Base-by-base conservation (phyloP, 345 rosid genomes). In the Ceriops tagal region DNA sequence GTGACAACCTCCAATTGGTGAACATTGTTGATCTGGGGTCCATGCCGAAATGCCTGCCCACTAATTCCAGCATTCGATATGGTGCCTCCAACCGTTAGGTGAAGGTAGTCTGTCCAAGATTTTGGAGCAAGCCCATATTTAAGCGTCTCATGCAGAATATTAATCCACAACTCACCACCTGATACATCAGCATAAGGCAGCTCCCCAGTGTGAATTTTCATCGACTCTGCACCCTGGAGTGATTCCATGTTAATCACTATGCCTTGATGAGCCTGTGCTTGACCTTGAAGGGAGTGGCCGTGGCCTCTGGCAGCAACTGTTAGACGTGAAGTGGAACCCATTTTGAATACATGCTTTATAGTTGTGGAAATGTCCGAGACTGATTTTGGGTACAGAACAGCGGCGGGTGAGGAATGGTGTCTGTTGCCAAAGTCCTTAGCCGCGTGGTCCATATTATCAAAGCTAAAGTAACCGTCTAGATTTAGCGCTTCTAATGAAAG, bases 71-170 rank as follows among this genome's bases (percentile, higher is more conserved):
- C 99, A 56, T 92, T 88, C 1, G 98, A 90, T 27, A 92, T 68
- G 63, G 99, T 96, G 22, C 99, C 98, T 28, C 99, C 99, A 13
- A 92, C 88, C 1, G 93, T 85, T 35, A 96, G 81, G 79, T 96
- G 89, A 70, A 96, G 93, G 86, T 96, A 92, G 73, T 92, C 99
- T 1, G 99, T 96, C 99, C 98, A 92, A 1, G 99, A 88, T 79
- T 85, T 90, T 3, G 98, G 99, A 70, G 97, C 72, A 53, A 92
- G 86, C 67, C 96, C 97, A 11, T 81, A 53, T 78, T 84, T 87
- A 30, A 96, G 87, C 62, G 96, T 92, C 80, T 90, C 89, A 3
- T 79, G 85, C 70, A 96, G 90, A 74, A 92, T 75, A 70, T 89
- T 76, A 56, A 96, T 89, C 99, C 99, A 96, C 63, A 89, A 49